Conservation (phyloP, 768 basidiomycete species). For the Trichaptum fuscoviolaceum region DNA sequence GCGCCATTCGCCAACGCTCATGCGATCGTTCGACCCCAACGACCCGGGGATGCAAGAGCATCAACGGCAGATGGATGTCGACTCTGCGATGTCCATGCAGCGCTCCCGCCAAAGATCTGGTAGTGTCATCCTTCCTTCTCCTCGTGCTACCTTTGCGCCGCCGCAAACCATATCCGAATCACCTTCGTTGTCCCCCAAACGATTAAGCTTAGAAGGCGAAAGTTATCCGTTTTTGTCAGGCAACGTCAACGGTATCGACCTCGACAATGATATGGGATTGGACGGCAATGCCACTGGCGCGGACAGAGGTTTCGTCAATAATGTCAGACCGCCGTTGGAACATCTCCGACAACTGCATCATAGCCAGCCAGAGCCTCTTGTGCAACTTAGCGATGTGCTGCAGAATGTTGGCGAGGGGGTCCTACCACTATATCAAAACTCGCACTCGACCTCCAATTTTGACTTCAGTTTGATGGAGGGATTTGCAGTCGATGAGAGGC, state of each 20-base stretch:
- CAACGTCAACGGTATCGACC: slow-evolving; percentile 41
- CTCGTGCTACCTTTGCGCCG: not conserved
- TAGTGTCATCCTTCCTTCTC: slow-evolving; percentile 34
- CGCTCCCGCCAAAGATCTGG: slow-evolving; percentile 68
- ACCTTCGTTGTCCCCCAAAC: slow-evolving; percentile 28
- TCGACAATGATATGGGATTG: slow-evolving; percentile 35
- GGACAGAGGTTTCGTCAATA: slow-evolving; percentile 20
- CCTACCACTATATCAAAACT: slow-evolving; percentile 67
- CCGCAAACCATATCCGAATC: slow-evolving; percentile 11
- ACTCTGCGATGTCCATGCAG: slow-evolving; percentile 73
- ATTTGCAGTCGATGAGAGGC: slow-evolving; percentile 68
- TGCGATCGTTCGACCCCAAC: slow-evolving; percentile 50
- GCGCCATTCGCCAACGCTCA: slow-evolving; percentile 58
- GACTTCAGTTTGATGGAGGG: slow-evolving; percentile 75
- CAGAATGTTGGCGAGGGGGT: slow-evolving; percentile 34
- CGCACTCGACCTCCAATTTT: slow-evolving; percentile 48
- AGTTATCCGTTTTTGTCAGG: slow-evolving; percentile 40
- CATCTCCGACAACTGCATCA: slow-evolving; percentile 37
- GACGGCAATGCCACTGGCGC: slow-evolving; percentile 15
- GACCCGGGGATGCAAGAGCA: slow-evolving; percentile 77
- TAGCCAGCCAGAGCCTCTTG: slow-evolving; percentile 42
- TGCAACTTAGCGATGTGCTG: slow-evolving; percentile 18
- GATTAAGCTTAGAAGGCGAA: slow-evolving; percentile 28
- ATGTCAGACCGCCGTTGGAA: slow-evolving; percentile 29
- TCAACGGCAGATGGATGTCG: slow-evolving; percentile 90